Evolutionary conservation across 192 early-diverging fungal species (phyloP).

Genomic region (Gryganskiella cystojenkinii): DNA sequence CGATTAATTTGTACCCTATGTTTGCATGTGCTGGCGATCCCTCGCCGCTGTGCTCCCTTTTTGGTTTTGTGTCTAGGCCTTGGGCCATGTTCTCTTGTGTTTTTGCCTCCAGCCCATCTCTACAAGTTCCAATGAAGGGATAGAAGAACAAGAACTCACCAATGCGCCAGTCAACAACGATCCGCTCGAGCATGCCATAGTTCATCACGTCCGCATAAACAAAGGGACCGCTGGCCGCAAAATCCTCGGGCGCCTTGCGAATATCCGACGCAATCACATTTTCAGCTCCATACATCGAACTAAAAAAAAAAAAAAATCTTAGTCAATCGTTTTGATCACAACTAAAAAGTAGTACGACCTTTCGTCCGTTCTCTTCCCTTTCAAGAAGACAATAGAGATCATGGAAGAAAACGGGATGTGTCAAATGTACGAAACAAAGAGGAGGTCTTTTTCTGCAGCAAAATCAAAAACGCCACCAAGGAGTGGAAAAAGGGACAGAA

Average conservation of each 20-base stretch:
- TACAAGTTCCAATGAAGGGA: not conserved
- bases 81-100: too few species aligned
- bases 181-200: constrained; percentile 68
- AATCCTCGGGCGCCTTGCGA: constrained; percentile 65
- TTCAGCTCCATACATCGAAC: constrained; percentile 64
- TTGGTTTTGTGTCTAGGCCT: too few species aligned
- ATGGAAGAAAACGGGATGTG: constrained; percentile 8
- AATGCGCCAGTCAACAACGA: constrained; percentile 72
- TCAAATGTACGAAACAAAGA: constrained; percentile 42
- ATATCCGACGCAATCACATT: constrained; percentile 75
- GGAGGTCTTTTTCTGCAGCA: not conserved
- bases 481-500: not conserved
- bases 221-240: constrained; percentile 64
- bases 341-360: too few species aligned
- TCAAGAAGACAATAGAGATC: not conserved
- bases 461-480: not conserved
- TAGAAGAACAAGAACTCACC: constrained; percentile 25
- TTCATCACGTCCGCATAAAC: constrained; percentile 75
- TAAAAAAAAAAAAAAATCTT: too few species aligned
- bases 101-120: too few species aligned
- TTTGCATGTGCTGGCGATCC: too few species aligned
- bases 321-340: too few species aligned
- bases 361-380: too few species aligned
- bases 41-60: too few species aligned
- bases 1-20: too few species aligned